These are phyloP conservation scores for Tulasnella sp. DNA, from an alignment of 768 basidiomycete species.

Conservation along the genomic window DNA sequence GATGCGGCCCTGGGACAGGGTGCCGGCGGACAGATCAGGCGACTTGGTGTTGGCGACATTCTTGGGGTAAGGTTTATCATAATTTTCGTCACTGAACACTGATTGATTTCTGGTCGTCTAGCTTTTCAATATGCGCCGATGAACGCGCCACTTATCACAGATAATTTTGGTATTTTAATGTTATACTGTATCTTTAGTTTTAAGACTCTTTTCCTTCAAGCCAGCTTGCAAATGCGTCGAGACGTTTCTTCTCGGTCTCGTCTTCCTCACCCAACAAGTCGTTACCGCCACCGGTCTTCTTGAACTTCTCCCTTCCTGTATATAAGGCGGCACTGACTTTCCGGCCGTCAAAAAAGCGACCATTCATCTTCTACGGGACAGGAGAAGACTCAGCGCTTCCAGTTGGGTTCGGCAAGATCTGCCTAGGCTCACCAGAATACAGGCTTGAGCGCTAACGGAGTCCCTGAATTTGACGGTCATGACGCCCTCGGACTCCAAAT, in stretches of 20 bases:
- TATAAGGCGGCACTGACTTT: slow-evolving; percentile 77
- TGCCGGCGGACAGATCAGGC: slow-evolving; percentile 12
- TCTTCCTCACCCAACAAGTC: slow-evolving; percentile 53
- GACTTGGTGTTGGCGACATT: slow-evolving; percentile 15
- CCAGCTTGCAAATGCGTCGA: slow-evolving; percentile 88
- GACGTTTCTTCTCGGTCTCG: slow-evolving; percentile 73
- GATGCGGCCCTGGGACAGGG: slow-evolving; percentile 28
- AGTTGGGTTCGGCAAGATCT: not conserved
- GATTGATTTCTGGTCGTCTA: not conserved
- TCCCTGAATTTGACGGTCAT: slow-evolving; percentile 98
- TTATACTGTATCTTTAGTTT: not conserved
- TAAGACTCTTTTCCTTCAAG: slow-evolving; percentile 67
- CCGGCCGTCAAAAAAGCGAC: slow-evolving; percentile 83
- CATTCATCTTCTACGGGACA: slow-evolving; percentile 78
- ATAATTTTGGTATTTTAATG: not conserved
- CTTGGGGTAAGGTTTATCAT: slow-evolving; percentile 1
- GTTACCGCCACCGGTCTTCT: slow-evolving; percentile 65
- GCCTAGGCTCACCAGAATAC: slow-evolving; percentile 61
- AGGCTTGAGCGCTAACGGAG: slow-evolving; percentile 87
- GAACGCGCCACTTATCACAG: not conserved
- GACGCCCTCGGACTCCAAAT: slow-evolving; percentile 90
- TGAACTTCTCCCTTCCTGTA: slow-evolving; percentile 76
- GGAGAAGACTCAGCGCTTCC: slow-evolving; percentile 9
- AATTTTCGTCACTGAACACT: not conserved
- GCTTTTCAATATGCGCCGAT: not conserved